Evolutionary conservation across 768 basidiomycete species (phyloP), one percentile per base, ranked within the genome.

Genomic region (Mycena vulgaris): DNA sequence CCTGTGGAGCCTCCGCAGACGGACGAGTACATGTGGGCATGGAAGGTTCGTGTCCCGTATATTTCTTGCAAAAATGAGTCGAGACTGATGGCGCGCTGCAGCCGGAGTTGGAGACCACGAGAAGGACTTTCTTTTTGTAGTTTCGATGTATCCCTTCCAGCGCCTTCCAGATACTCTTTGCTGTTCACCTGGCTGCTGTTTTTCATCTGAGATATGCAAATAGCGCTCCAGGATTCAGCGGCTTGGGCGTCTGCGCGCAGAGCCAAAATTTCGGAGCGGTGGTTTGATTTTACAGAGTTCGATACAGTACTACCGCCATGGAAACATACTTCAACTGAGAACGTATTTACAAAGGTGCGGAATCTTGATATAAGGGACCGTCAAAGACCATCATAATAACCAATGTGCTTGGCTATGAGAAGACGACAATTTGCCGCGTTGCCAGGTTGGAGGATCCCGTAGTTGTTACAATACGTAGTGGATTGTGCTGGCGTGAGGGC

Each of bases 41-140:
- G 95, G 95, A 96, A 96, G 89, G 95, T 95, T 62, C 37, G 89
- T 83, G 5, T 4, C 45, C 63, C 51, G 61, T 49, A 28, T 52
- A n/a, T 57, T 45, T n/a, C 52, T 51, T 47, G n/a, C 23, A 5
- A 45, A 8, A 17, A 52, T 30, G n/a, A n/a, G n/a, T 23, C 49
- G 37, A 68, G 37, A 40, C 64, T 69, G 62, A 77, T 51, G 40
- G 27, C 64, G 61, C 23, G 58, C 64, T 35, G 10, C 77, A 98
- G 97, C 92, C 97, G n/a, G 93, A 96, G 83, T 85, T 98, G 78
- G 96, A 99, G 82, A 93, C 94, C 5, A 93, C 92, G 14, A 89
- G 96, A 80, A 87, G 90, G 76, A 97, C 95, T 19, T 98, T 98
- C 83, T 98, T 97, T 84, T 81, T 98, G 75, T 98, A 81, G 80